Percentiles rank a stretch among this genome's conserved stretches.
Evolutionary conservation across 495 filamentous ascomycete species (phyloP).

Genomic region (Stereocaulon alpinum): DNA sequence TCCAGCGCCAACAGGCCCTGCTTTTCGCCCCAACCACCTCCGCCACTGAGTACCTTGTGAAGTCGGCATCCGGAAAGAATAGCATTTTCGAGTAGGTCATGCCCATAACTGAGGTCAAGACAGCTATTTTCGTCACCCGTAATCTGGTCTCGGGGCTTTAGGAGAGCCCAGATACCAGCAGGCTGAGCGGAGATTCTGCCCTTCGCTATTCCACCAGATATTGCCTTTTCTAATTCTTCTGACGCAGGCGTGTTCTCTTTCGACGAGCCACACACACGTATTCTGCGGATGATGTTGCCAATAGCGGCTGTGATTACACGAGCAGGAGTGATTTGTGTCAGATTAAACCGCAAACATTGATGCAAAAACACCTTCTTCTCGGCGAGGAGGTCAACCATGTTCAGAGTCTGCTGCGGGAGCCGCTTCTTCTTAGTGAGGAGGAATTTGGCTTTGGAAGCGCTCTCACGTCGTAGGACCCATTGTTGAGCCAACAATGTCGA

Average conservation of each 20-base stretch:
- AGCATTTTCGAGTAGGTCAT: not conserved
- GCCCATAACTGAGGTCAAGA: not conserved
- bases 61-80: conserved; percentile 39
- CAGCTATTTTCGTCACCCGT: not conserved
- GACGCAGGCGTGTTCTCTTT: conserved; percentile 54
- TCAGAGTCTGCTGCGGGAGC: conserved; percentile 28
- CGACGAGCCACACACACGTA: conserved; percentile 40
- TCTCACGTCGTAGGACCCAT: conserved; percentile 34
- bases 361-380: conserved; percentile 18
- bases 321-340: conserved; percentile 54
- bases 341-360: conserved; percentile 34
- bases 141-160: conserved; percentile 35
- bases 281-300: conserved; percentile 70
- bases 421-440: conserved; percentile 23
- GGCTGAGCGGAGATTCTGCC: conserved; percentile 35
- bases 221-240: conserved; percentile 56
- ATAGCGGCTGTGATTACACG: conserved; percentile 55
- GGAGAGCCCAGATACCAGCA: conserved; percentile 68
- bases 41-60: conserved; percentile 69
- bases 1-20: conserved; percentile 75
- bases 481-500: conserved; percentile 49
- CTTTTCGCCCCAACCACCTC: conserved; percentile 85
- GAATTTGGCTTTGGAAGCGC: conserved; percentile 10
- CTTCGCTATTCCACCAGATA: conserved; percentile 48
- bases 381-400: conserved; percentile 18